A percentile compares a stretch with the other conserved stretches of the same genome.
These are phyloP conservation scores for Hordeum marinum DNA, from an alignment of 176 grass and related monocot species.

Conservation along the genomic window DNA sequence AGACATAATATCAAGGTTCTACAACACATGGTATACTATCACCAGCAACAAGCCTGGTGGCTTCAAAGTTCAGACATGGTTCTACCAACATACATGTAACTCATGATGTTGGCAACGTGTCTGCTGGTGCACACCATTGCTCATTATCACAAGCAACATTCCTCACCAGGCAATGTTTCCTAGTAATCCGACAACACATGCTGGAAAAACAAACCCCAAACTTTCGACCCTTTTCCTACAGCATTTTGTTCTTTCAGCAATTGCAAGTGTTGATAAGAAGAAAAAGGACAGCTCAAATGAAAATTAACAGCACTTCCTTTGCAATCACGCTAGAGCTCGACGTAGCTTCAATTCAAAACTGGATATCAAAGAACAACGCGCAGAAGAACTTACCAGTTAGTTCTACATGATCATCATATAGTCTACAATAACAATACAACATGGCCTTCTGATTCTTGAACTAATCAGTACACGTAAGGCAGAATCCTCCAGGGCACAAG, in stretches of 20 bases:
- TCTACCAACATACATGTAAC: too few relatives aligned
- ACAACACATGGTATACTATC: too few relatives aligned
- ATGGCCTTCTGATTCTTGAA: not conserved
- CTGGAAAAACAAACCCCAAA: not conserved
- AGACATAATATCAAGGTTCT: too few relatives aligned
- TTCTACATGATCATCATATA: too few relatives aligned
- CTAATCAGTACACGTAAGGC: conserved; percentile 63
- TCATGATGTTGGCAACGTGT: too few relatives aligned
- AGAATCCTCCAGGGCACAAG: conserved; percentile 88
- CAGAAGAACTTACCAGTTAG: not conserved
- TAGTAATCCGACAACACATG: not conserved
- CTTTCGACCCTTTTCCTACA: not conserved
- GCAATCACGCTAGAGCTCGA: not conserved
- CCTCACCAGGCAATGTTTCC: not conserved
- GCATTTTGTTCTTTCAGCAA: not conserved
- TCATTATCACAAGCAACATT: too few relatives aligned
- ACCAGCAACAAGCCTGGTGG: too few relatives aligned
- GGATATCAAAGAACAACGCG: not conserved
- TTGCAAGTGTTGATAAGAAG: not conserved
- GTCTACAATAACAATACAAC: not conserved
- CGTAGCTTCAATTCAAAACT: not conserved
- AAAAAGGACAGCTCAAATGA: not conserved
- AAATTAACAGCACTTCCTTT: not conserved
- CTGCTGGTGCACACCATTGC: too few relatives aligned
- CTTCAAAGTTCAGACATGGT: too few relatives aligned